phyloP scores from a whole-genome alignment of 2,329 filamentous ascomycete species.

The Fusarium albidum region DNA sequence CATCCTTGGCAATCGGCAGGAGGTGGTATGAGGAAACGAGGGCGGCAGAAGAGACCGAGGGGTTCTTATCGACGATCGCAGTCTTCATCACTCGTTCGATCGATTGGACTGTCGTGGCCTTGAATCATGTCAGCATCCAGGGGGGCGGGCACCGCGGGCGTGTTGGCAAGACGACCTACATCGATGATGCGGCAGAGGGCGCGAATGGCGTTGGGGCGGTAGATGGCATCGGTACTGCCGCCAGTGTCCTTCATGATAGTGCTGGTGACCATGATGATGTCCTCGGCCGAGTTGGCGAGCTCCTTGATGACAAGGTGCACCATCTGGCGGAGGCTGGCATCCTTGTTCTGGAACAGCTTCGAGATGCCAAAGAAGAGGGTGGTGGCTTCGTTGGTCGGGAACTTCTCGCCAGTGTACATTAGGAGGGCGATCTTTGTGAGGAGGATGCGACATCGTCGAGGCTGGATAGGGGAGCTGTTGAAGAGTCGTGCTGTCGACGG shows the following conservation, averaged over 20 bases:
- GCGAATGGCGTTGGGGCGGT: conserved; percentile 94
- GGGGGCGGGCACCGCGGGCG: conserved; percentile 23
- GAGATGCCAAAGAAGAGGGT: conserved; percentile 99
- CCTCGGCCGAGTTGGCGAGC: conserved; percentile 91
- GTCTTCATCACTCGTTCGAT: conserved; percentile 99
- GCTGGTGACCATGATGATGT: conserved; percentile 99
- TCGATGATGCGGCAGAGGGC: conserved; percentile 97
- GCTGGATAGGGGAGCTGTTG: conserved; percentile 96
- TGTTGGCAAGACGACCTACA: conserved; percentile 59
- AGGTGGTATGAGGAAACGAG: conserved; percentile 98
- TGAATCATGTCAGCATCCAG: conserved; percentile 39
- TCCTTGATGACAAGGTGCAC: conserved; percentile 99
- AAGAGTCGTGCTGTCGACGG: conserved; percentile 84
- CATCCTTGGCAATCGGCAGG: conserved; percentile 92
- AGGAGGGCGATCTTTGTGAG: conserved; percentile 97
- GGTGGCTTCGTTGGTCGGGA: conserved; percentile 96
- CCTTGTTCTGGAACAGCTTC: conserved; percentile 99
- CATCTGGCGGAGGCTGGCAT: conserved; percentile 97
- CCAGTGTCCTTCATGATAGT: conserved; percentile 99
- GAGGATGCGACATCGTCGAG: conserved; percentile 95
- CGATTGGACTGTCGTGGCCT: conserved; percentile 94
- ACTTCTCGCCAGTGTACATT: conserved; percentile 95
- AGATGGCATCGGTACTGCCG: conserved; percentile 91
- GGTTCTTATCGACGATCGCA: conserved; percentile 98
- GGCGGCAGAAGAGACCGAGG: conserved; percentile 94